These are phyloP conservation scores for Ceratocystis harringtonii DNA, from an alignment of 2,329 filamentous ascomycete species.

Conservation along the genomic window DNA sequence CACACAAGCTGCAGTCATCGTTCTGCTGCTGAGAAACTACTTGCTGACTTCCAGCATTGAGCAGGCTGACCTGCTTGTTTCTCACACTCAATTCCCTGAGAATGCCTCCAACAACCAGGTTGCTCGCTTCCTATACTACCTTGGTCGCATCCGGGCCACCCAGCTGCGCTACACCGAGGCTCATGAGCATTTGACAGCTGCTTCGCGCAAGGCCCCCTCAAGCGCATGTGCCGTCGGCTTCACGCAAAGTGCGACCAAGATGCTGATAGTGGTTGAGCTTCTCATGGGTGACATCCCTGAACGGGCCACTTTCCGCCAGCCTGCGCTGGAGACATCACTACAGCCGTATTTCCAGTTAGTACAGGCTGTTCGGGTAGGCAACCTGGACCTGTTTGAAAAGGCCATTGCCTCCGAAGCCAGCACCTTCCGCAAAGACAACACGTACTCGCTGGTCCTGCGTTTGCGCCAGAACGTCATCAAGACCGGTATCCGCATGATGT, in stretches of 20 bases:
- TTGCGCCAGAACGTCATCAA: conserved; percentile 98
- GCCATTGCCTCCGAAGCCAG: conserved; percentile 68
- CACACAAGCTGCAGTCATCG: conserved; percentile 92
- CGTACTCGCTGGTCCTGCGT: conserved; percentile 87
- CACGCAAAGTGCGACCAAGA: conserved; percentile 88
- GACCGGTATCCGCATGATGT: conserved; percentile 98
- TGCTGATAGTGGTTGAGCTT: conserved; percentile 90
- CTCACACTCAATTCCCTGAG: conserved; percentile 87
- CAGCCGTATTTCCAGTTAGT: conserved; percentile 90
- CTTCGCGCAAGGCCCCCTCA: conserved; percentile 87
- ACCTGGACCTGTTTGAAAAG: conserved; percentile 82
- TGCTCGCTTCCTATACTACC: conserved; percentile 90
- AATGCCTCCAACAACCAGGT: conserved; percentile 97
- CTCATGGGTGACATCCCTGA: conserved; percentile 98
- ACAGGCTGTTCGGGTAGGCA: conserved; percentile 89
- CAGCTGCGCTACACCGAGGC: conserved; percentile 95
- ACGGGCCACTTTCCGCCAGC: conserved; percentile 81
- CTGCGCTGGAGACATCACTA: conserved; percentile 70
- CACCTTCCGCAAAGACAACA: conserved; percentile 82
- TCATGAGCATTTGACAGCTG: conserved; percentile 82
- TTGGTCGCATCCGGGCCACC: conserved; percentile 89
- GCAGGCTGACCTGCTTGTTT: conserved; percentile 88
- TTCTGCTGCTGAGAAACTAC: conserved; percentile 88
- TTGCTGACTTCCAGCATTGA: conserved; percentile 90
- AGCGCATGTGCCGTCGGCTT: conserved; percentile 83